phyloP scores from a whole-genome alignment of 2,329 filamentous ascomycete genomes.

The Lachnellula subtilissima region DNA sequence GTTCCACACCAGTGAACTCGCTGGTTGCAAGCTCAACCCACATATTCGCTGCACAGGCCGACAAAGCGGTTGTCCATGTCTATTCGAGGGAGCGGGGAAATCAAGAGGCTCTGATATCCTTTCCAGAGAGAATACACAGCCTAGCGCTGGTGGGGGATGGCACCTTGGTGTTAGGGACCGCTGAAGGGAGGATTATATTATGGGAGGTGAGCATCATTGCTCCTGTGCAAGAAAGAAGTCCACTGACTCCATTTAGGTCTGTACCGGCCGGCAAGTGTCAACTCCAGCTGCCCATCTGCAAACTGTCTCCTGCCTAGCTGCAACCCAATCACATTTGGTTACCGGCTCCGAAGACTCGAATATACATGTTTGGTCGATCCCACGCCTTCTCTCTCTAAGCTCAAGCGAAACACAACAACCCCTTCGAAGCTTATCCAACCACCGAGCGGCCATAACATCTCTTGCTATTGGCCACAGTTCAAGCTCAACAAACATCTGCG shows the following conservation, averaged over 20 bases:
- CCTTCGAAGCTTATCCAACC: slow-evolving; percentile 70
- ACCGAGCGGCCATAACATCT: slow-evolving; percentile 68
- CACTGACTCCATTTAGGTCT: slow-evolving; percentile 46
- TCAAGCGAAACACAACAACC: slow-evolving; percentile 59
- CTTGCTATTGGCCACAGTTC: slow-evolving; percentile 60
- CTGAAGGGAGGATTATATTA: slow-evolving; percentile 77
- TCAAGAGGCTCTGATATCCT: slow-evolving; percentile 83
- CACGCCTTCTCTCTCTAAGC: slow-evolving; percentile 61
- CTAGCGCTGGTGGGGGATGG: slow-evolving; percentile 64
- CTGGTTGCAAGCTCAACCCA: slow-evolving; percentile 77
- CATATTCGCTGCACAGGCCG: slow-evolving; percentile 84
- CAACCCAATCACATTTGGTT: slow-evolving; percentile 67
- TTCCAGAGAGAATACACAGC: slow-evolving; percentile 80
- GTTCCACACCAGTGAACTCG: slow-evolving; percentile 71
- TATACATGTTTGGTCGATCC: slow-evolving; percentile 85
- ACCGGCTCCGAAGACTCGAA: slow-evolving; percentile 83
- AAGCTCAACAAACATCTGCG: slow-evolving; percentile 72
- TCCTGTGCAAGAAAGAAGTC: background rate
- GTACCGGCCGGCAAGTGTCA: slow-evolving; percentile 70
- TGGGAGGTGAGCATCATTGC: slow-evolving; percentile 72
- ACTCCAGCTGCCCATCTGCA: slow-evolving; percentile 77
- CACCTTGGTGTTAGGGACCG: slow-evolving; percentile 74
- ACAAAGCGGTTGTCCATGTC: slow-evolving; percentile 89
- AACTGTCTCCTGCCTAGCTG: slow-evolving; percentile 69
- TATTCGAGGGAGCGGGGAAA: slow-evolving; percentile 80